Conservation (phyloP, 805 yeast genomes). For the Lipomyces sp. region DNA sequence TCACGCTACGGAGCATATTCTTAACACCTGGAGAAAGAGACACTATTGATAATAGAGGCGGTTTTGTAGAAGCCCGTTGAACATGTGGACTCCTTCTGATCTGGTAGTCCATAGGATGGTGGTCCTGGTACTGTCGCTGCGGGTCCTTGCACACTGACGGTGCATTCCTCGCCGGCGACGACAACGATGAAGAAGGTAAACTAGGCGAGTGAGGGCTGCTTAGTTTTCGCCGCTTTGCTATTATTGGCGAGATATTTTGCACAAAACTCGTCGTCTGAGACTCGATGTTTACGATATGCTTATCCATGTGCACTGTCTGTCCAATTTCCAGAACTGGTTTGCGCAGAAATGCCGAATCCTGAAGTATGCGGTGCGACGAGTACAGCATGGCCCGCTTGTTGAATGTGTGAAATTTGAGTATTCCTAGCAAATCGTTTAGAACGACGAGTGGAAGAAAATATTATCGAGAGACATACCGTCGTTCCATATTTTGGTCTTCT, state of each 20-base stretch:
- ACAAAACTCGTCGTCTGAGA: constrained; percentile 2
- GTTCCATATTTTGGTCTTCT: constrained; percentile 40
- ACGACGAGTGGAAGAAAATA: background rate
- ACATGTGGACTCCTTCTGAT: background rate
- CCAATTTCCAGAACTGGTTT: constrained; percentile 21
- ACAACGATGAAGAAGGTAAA: no score
- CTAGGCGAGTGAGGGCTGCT: no score
- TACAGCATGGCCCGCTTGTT: constrained; percentile 33
- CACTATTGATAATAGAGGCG: background rate
- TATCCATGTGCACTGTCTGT: constrained; percentile 31
- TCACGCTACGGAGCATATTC: constrained; percentile 1
- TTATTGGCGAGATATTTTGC: constrained; percentile 13
- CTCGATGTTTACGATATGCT: constrained; percentile 35
- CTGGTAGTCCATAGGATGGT: no score
- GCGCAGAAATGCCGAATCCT: constrained; percentile 22
- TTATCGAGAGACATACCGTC: constrained; percentile 34
- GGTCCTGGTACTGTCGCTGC: no score
- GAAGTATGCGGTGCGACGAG: constrained; percentile 33
- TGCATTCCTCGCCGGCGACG: no score
- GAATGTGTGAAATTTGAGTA: constrained; percentile 30
- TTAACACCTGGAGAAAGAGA: constrained; percentile 7
- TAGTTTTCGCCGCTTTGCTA: background rate
- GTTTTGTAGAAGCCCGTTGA: background rate
- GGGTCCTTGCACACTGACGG: no score
- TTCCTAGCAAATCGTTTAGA: constrained; percentile 6